Conservation (phyloP, 2,329 filamentous ascomycete species). For the Fusarium nygamai region DNA sequence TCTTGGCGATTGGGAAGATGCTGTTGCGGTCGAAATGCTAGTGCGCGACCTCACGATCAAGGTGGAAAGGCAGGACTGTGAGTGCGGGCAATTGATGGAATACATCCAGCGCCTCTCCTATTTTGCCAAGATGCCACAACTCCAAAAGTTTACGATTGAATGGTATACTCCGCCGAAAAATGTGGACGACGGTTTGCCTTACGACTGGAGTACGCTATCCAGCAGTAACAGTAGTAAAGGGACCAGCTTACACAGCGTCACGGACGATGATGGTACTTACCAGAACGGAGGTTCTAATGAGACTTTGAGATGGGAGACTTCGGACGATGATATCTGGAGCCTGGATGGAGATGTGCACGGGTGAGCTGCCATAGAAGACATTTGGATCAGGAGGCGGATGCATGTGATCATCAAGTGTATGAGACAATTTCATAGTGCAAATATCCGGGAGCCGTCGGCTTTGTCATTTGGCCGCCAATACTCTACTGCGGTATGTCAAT, state of each 20-base stretch:
- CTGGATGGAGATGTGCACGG: not conserved
- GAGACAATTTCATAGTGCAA: too few relatives aligned
- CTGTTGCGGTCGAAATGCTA: not conserved
- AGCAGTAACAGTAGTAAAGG: not conserved
- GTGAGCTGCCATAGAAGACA: not conserved
- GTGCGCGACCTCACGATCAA: not conserved
- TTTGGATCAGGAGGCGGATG: not conserved
- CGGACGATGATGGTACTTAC: not conserved
- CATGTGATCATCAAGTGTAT: not conserved
- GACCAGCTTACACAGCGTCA: not conserved
- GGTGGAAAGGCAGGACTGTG: not conserved
- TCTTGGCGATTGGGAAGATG: conserved; percentile 2
- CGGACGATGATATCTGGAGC: not conserved
- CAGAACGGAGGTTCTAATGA: not conserved
- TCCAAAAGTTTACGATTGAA: not conserved
- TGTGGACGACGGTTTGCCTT: not conserved
- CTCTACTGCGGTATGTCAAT: not conserved
- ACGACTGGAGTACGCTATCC: not conserved
- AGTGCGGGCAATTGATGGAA: conserved; percentile 1
- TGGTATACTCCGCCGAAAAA: not conserved
- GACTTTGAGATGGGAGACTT: not conserved
- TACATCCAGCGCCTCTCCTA: not conserved
- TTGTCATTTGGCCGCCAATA: not conserved
- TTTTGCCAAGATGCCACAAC: not conserved
- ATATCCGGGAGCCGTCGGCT: not conserved